Percentiles rank a stretch among this genome's conserved stretches.
Evolutionary conservation across 306 rosid species (phyloP).

Genomic region (Vicia villosa): DNA sequence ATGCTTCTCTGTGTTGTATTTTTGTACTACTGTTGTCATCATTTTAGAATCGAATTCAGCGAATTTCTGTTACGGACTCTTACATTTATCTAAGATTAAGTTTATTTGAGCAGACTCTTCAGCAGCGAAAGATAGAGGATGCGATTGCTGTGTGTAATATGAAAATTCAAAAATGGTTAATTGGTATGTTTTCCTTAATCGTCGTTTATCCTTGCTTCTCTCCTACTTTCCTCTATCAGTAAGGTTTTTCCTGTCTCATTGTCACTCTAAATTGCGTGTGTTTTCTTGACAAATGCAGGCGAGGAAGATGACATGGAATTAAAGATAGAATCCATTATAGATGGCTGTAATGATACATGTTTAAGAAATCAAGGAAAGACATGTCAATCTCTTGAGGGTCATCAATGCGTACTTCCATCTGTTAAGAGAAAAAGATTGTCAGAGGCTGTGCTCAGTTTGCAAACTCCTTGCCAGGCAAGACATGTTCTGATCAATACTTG

Average conservation of each 20-base stretch:
- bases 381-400: constrained; percentile 38
- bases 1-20: constrained; percentile 13
- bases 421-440: constrained; percentile 55
- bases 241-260: not conserved
- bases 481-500: constrained; percentile 11
- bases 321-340: constrained; percentile 60
- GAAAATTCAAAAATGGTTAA: constrained; percentile 56
- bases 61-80: not conserved
- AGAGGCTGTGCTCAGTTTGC: constrained; percentile 57
- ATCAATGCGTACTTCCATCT: constrained; percentile 36
- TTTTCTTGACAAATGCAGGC: constrained; percentile 46
- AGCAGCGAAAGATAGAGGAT: constrained; percentile 63
- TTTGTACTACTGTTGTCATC: not conserved
- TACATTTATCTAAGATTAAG: constrained; percentile 1
- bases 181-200: constrained; percentile 44
- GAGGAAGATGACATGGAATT: constrained; percentile 57
- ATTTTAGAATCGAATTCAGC: not conserved
- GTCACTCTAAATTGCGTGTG: not conserved
- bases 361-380: constrained; percentile 43
- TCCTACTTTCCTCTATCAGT: constrained; percentile 11
- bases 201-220: constrained; percentile 15
- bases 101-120: constrained; percentile 65
- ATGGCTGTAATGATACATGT: constrained; percentile 61
- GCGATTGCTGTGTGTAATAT: constrained; percentile 67
- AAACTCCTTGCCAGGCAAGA: constrained; percentile 70